These are phyloP conservation scores for Talaromyces liani DNA, from an alignment of 495 filamentous ascomycete genomes.

Conservation along the genomic window DNA sequence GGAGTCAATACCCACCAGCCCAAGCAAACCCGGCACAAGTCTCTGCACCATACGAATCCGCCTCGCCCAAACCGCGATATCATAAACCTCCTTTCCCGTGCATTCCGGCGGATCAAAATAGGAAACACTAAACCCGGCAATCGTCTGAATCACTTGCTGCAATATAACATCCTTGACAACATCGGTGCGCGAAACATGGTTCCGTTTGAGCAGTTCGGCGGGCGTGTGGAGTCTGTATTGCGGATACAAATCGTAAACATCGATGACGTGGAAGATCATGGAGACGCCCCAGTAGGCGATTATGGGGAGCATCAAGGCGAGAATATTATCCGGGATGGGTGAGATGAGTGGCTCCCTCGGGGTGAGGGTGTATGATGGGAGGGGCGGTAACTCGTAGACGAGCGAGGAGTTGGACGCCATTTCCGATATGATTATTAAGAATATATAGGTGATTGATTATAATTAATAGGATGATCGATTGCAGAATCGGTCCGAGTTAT, in stretches of 20 bases:
- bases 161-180: slow-evolving; percentile 81
- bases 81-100: slow-evolving; percentile 70
- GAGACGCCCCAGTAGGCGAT: slow-evolving; percentile 84
- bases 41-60: slow-evolving; percentile 64
- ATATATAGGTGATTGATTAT: background rate
- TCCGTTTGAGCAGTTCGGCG: slow-evolving; percentile 76
- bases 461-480: background rate
- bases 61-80: slow-evolving; percentile 75
- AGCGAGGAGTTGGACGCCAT: slow-evolving; percentile 28
- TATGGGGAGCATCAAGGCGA: slow-evolving; percentile 68
- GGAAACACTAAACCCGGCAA: slow-evolving; percentile 51
- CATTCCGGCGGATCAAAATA: slow-evolving; percentile 58
- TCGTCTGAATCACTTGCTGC: slow-evolving; percentile 82
- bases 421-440: background rate
- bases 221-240: slow-evolving; percentile 90
- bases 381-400: slow-evolving; percentile 58
- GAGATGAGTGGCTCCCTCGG: slow-evolving; percentile 65
- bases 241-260: slow-evolving; percentile 72
- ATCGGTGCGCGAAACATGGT: slow-evolving; percentile 74
- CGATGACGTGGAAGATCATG: slow-evolving; percentile 79
- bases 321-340: slow-evolving; percentile 70
- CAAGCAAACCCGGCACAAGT: slow-evolving; percentile 52
- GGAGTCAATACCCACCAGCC: slow-evolving; percentile 35
- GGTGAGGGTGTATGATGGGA: slow-evolving; percentile 63
- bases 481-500: background rate